Percentiles rank a stretch among this genome's conserved stretches.
Conservation (phyloP, 2,329 filamentous ascomycete genomes). For the Paraphoma sp. region DNA sequence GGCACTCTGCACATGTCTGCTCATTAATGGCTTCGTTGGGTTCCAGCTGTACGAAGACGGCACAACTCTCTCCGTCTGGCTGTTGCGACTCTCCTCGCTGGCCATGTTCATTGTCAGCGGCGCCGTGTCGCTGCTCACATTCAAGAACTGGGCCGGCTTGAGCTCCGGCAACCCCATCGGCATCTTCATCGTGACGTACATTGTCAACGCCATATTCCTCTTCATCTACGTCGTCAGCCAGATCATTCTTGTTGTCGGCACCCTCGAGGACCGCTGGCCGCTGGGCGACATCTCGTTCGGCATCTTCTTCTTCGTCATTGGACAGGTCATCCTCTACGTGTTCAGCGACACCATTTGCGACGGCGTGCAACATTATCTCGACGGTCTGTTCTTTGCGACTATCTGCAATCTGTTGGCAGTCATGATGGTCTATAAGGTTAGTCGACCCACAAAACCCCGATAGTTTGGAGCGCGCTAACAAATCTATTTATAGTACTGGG, state of each 20-base stretch:
- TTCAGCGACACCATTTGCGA: conserved; percentile 87
- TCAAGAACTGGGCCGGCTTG: conserved; percentile 88
- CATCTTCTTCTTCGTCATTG: conserved; percentile 87
- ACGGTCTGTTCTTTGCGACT: conserved; percentile 93
- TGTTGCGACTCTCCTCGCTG: conserved; percentile 78
- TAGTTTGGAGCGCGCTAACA: conserved; percentile 20
- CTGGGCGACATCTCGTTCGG: conserved; percentile 91
- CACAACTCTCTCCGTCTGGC: conserved; percentile 91
- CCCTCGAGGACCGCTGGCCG: conserved; percentile 94
- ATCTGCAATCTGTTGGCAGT: conserved; percentile 92
- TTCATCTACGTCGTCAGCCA: conserved; percentile 88
- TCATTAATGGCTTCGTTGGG: conserved; percentile 97
- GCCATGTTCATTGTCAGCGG: conserved; percentile 87
- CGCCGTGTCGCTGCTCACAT: conserved; percentile 87
- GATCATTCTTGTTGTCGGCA: conserved; percentile 84
- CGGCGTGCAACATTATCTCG: conserved; percentile 86
- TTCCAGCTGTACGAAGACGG: conserved; percentile 99
- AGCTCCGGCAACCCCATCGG: conserved; percentile 85
- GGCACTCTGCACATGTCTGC: conserved; percentile 83
- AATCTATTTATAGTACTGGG: conserved; percentile 78
- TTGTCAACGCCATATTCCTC: conserved; percentile 87
- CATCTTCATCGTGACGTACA: conserved; percentile 88
- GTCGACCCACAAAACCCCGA: conserved; percentile 18
- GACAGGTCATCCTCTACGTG: conserved; percentile 91
- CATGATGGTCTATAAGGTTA: conserved; percentile 99